Evolutionary conservation across 257 asterid genomes (phyloP), one percentile per base, ranked within the genome.

Genomic region (Lantana camara): DNA sequence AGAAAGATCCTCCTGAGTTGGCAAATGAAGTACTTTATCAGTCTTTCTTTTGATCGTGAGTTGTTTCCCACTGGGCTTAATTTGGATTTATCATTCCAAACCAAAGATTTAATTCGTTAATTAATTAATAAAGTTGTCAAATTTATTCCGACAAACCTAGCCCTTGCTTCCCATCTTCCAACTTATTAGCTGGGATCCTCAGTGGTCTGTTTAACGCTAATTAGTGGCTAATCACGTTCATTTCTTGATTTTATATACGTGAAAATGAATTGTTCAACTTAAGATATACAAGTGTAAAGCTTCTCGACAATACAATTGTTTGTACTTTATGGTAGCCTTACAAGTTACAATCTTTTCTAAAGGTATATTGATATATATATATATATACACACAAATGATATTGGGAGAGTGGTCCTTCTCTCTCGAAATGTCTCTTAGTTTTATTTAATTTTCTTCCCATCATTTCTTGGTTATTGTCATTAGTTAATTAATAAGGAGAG

Each of bases 151-250:
- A 77, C 82, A 77, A 56, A 62, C 37, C 11, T 37, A 52, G 70
- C 59, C 22, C 51, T 17, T 72, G 78, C 30, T 68, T 77, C 82
- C 78, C 65, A 70, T 84, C 73, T 72, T 68, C 89, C 75, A 82
- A 70, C 87, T 85, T 64, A 66, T 61, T 65, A 63, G 67, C 49
- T 19, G 37, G 32, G n/a, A n/a, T n/a, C n/a, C n/a, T n/a, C n/a
- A n/a, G n/a, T n/a, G n/a, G n/a, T n/a, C 9, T 47, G 3, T 57
- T 50, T 27, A 35, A 5, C 19, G 40, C 35, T 27, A 22, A 67
- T 49, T 63, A 23, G 52, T 73, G 82, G 68, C 73, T 75, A 80
- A 77, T 66, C 69, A 63, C 65, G 67, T 22, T 48, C 48, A 45
- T 66, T 40, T 40, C 69, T 60, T 64, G 44, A 69, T 72, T 51